These are phyloP conservation scores for Ustilaginoidea virens DNA, from an alignment of 2,329 filamentous ascomycete species.

Conservation along the genomic window DNA sequence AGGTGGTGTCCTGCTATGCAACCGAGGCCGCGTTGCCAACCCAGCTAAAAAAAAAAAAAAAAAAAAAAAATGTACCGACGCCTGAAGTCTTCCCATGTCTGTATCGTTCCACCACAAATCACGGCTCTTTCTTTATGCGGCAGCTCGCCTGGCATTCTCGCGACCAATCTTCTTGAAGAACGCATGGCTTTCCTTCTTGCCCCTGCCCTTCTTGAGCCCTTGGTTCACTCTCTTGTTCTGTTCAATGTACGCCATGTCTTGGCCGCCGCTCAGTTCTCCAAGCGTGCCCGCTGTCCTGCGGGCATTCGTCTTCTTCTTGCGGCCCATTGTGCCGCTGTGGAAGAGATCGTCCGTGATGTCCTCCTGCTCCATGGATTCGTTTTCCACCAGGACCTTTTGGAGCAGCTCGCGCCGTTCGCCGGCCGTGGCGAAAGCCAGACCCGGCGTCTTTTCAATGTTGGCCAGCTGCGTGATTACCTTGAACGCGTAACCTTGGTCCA, in stretches of 20 bases:
- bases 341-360: slow-evolving; percentile 35
- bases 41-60: no score
- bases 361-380: slow-evolving; percentile 61
- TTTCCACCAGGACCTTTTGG: slow-evolving; percentile 77
- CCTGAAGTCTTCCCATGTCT: no score
- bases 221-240: slow-evolving; percentile 57
- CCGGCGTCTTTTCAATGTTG: slow-evolving; percentile 72
- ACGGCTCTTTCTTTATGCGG: slow-evolving; percentile 12
- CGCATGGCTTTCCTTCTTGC: slow-evolving; percentile 21
- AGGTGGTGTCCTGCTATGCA: no score
- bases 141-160: slow-evolving; percentile 23
- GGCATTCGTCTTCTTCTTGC: slow-evolving; percentile 38
- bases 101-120: no score
- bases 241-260: slow-evolving; percentile 94
- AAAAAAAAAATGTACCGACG: no score
- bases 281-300: slow-evolving; percentile 73
- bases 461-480: slow-evolving; percentile 95
- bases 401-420: slow-evolving; percentile 73
- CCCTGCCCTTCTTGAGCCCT: slow-evolving; percentile 20
- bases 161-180: slow-evolving; percentile 28
- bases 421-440: slow-evolving; percentile 65
- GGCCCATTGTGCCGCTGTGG: slow-evolving; percentile 28
- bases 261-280: slow-evolving; percentile 74
- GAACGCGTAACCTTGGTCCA: slow-evolving; percentile 97
- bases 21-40: no score